Conservation (phyloP, 208 protist species). For the Acanthamoeba lenticulata region DNA sequence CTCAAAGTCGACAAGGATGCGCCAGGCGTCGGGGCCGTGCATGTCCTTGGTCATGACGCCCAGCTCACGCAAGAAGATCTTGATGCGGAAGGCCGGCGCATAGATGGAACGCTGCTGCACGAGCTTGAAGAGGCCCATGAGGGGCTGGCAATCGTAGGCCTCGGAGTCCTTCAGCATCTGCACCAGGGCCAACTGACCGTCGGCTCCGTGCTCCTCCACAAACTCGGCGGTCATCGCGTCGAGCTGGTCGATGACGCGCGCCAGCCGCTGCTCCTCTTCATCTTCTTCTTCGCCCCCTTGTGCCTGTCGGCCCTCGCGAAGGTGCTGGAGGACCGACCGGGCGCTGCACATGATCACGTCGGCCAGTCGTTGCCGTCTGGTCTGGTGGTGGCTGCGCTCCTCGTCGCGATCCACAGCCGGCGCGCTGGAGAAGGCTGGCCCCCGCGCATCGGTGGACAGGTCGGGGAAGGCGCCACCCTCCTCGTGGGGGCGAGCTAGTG, state of each 20-base stretch:
- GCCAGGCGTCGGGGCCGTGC: slow-evolving; percentile 46
- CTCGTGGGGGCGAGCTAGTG: neutral
- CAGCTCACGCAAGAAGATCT: neutral
- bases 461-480: neutral
- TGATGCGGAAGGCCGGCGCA: slow-evolving; percentile 31
- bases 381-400: neutral
- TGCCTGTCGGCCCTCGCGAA: neutral
- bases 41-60: slow-evolving; percentile 65
- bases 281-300: neutral
- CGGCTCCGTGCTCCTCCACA: slow-evolving; percentile 20
- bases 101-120: slow-evolving; percentile 54
- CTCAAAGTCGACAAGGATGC: slow-evolving; percentile 47
- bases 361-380: slow-evolving; percentile 1
- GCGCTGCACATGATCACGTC: slow-evolving; percentile 46
- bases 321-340: neutral
- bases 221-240: neutral
- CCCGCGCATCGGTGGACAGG: neutral
- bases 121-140: slow-evolving; percentile 53
- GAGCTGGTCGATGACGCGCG: neutral
- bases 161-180: neutral
- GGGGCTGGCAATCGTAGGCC: neutral
- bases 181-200: neutral
- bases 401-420: neutral
- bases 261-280: neutral
- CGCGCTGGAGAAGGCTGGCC: neutral